Percentiles rank a stretch among this genome's conserved stretches.
These are phyloP conservation scores for Leccinum barrowsii DNA, from an alignment of 768 basidiomycete genomes.

Conservation along the genomic window DNA sequence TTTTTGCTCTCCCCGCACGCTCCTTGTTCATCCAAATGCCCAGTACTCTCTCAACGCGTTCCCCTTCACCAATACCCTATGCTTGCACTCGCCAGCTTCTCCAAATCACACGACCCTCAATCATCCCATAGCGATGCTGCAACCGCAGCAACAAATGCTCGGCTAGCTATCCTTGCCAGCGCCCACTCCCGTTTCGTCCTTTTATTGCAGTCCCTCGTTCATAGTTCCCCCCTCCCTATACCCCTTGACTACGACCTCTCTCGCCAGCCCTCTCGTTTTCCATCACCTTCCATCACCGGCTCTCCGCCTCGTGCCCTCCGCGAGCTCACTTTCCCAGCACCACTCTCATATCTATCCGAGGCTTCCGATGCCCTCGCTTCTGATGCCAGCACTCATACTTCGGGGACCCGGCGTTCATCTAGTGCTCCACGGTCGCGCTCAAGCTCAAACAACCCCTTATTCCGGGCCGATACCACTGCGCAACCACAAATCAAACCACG, in stretches of 20 bases:
- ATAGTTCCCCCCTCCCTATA: constrained; percentile 51
- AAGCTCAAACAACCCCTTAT: constrained; percentile 21
- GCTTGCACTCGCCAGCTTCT: constrained; percentile 56
- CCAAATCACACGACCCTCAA: constrained; percentile 31
- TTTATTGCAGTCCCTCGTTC: constrained; percentile 66
- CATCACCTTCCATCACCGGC: constrained; percentile 12
- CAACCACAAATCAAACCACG: constrained; percentile 15
- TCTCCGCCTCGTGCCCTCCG: constrained; percentile 36
- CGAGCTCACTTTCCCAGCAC: constrained; percentile 73
- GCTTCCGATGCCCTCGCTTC: constrained; percentile 9
- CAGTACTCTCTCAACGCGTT: constrained; percentile 64
- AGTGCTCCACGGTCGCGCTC: constrained; percentile 4
- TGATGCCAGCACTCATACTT: constrained; percentile 5
- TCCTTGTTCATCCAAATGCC: constrained; percentile 4
- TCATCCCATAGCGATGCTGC: constrained; percentile 28
- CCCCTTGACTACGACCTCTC: constrained; percentile 44
- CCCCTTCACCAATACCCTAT: constrained; percentile 70
- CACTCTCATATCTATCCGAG: constrained; percentile 49
- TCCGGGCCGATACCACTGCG: constrained; percentile 11
- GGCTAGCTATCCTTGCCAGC: constrained; percentile 47
- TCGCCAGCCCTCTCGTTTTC: constrained; percentile 21
- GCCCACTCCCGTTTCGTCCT: constrained; percentile 76
- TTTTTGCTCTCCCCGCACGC: constrained; percentile 8
- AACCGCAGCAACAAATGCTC: constrained; percentile 22
- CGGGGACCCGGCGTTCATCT: constrained; percentile 1